These are phyloP conservation scores for Hymenoscyphus fraxineus DNA, from an alignment of 2,329 filamentous ascomycete species.

Conservation along the genomic window DNA sequence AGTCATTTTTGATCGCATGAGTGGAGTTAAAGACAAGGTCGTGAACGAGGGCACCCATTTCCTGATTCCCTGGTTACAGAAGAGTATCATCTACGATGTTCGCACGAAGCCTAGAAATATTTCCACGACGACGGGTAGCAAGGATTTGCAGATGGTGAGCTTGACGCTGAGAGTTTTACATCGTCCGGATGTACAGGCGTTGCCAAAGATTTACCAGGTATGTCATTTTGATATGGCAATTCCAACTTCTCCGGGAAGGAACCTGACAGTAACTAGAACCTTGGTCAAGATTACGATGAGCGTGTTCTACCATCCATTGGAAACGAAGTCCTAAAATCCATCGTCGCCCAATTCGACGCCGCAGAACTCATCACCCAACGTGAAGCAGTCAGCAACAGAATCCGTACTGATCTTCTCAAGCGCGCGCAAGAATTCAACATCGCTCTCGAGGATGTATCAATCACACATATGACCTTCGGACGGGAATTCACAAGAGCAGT, in stretches of 20 bases:
- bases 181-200: constrained; percentile 83
- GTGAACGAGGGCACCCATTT: constrained; percentile 97
- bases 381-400: constrained; percentile 92
- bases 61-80: constrained; percentile 91
- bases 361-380: constrained; percentile 98
- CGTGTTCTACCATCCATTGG: constrained; percentile 96
- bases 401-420: constrained; percentile 85
- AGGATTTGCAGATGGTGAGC: constrained; percentile 99
- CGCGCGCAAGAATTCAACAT: constrained; percentile 98
- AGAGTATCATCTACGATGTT: constrained; percentile 92
- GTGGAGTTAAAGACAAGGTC: constrained; percentile 88
- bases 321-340: constrained; percentile 98
- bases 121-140: constrained; percentile 93
- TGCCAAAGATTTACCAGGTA: constrained; percentile 99
- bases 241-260: not conserved
- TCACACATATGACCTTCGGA: constrained; percentile 99
- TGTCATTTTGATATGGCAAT: constrained; percentile 26
- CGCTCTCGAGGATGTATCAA: constrained; percentile 95
- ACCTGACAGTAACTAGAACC: constrained; percentile 58
- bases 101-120: constrained; percentile 97
- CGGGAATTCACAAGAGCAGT: constrained; percentile 98
- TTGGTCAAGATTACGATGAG: constrained; percentile 98
- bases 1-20: constrained; percentile 94
- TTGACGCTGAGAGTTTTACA: constrained; percentile 94
- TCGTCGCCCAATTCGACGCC: constrained; percentile 98